Conservation (phyloP, 768 basidiomycete species). For the Pleurotus ostreatus region DNA sequence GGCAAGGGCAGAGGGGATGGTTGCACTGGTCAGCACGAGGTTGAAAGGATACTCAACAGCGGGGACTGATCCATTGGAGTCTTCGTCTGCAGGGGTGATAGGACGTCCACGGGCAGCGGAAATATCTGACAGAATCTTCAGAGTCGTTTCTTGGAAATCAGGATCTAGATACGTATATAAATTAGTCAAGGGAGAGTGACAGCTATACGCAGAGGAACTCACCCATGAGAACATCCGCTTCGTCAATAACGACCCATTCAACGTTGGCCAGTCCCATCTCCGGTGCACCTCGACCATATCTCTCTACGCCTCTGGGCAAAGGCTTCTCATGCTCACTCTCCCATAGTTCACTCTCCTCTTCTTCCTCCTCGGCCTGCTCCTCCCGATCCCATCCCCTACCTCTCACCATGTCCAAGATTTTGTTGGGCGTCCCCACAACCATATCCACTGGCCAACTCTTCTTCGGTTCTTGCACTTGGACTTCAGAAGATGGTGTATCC, state of each 20-base stretch:
- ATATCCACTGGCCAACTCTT: constrained; percentile 40
- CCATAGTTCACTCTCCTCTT: too few relatives aligned
- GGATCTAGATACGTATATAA: constrained; percentile 46
- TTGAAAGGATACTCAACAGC: constrained; percentile 69
- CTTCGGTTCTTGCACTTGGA: constrained; percentile 17
- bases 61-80: constrained; percentile 11
- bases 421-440: constrained; percentile 65
- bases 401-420: constrained; percentile 57
- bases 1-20: constrained; percentile 75
- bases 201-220: constrained; percentile 15
- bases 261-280: constrained; percentile 64
- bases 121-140: constrained; percentile 66
- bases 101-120: constrained; percentile 53
- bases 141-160: constrained; percentile 77
- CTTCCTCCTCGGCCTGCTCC: constrained; percentile 15
- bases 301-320: constrained; percentile 28
- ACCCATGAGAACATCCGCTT: constrained; percentile 91
- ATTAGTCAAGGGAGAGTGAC: background rate
- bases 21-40: constrained; percentile 79
- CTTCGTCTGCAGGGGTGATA: constrained; percentile 26
- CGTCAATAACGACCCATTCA: constrained; percentile 90
- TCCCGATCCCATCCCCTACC: constrained; percentile 50
- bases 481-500: constrained; percentile 18
- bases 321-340: constrained; percentile 16
- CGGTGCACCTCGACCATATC: constrained; percentile 40